These are phyloP conservation scores for Diaporthe nobilis DNA, from an alignment of 2,329 filamentous ascomycete genomes.

Conservation along the genomic window DNA sequence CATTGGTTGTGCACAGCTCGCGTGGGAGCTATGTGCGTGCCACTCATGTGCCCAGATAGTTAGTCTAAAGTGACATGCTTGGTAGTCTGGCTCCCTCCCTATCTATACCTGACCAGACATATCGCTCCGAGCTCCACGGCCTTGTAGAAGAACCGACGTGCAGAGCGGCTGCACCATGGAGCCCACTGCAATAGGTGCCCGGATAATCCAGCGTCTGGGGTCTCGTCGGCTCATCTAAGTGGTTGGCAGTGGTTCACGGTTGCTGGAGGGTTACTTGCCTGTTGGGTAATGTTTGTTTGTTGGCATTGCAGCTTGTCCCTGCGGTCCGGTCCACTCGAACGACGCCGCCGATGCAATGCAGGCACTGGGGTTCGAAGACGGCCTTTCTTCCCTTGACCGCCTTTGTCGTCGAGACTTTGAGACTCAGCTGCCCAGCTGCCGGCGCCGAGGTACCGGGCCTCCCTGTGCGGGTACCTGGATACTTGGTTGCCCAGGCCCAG, in stretches of 20 bases:
- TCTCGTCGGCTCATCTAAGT: neutral
- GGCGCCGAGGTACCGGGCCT: neutral
- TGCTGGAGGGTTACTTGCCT: conserved; percentile 16
- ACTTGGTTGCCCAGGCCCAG: neutral
- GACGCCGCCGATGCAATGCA: conserved; percentile 24
- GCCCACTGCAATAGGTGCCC: neutral
- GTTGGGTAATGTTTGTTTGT: conserved; percentile 27
- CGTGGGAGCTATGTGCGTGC: conserved; percentile 2
- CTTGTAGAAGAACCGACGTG: neutral
- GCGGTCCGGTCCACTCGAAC: conserved; percentile 34
- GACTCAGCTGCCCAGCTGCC: conserved; percentile 7
- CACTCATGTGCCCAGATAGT: conserved; percentile 5
- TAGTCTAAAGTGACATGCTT: neutral
- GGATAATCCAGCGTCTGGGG: neutral
- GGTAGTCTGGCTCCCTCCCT: neutral
- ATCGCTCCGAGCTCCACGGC: conserved; percentile 10
- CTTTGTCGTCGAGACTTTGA: conserved; percentile 23
- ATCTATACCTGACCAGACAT: conserved; percentile 1
- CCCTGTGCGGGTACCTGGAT: neutral
- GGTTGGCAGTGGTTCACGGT: conserved; percentile 18
- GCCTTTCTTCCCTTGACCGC: conserved; percentile 25
- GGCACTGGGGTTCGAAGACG: conserved; percentile 28
- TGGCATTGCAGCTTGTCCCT: conserved; percentile 36
- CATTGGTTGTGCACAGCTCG: conserved; percentile 11
- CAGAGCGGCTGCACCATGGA: neutral